Evolutionary conservation across 2,329 filamentous ascomycete species (phyloP).

Genomic region (Penicillium vulpinum): DNA sequence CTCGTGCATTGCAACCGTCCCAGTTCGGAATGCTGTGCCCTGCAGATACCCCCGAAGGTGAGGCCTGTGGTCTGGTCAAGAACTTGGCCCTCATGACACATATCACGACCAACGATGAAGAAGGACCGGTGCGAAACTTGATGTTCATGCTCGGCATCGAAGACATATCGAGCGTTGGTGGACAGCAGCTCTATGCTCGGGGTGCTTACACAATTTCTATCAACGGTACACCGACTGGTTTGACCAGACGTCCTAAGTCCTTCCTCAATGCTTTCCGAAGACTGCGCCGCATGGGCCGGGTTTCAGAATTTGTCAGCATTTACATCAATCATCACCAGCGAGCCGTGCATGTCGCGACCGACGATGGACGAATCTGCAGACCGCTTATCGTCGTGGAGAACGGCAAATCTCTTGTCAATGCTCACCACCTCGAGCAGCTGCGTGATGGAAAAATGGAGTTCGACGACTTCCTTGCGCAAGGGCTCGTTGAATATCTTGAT

Average conservation of each 20-base stretch:
- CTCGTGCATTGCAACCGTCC: conserved; percentile 91
- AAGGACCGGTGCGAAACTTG: conserved; percentile 82
- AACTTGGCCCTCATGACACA: conserved; percentile 98
- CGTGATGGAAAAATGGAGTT: conserved; percentile 84
- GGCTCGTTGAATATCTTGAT: conserved; percentile 93
- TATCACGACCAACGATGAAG: conserved; percentile 94
- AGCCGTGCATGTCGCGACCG: conserved; percentile 91
- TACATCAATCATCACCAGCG: conserved; percentile 92
- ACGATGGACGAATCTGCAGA: conserved; percentile 94
- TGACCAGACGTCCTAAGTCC: conserved; percentile 80
- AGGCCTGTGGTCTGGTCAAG: conserved; percentile 96
- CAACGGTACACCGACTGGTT: conserved; percentile 89
- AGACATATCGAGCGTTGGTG: conserved; percentile 75
- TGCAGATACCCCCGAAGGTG: conserved; percentile 96
- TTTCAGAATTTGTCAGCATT: conserved; percentile 95
- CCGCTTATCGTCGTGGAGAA: conserved; percentile 95
- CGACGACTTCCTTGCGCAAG: conserved; percentile 87
- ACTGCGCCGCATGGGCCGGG: conserved; percentile 82
- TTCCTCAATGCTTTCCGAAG: conserved; percentile 84
- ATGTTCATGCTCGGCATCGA: conserved; percentile 84
- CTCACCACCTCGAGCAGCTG: conserved; percentile 74
- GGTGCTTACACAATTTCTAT: conserved; percentile 90
- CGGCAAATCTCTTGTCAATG: conserved; percentile 75
- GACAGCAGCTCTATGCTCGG: conserved; percentile 79
- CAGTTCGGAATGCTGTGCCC: conserved; percentile 98